These are phyloP conservation scores for Capronia epimyces DNA, from an alignment of 2,329 filamentous ascomycete genomes.

Conservation along the genomic window DNA sequence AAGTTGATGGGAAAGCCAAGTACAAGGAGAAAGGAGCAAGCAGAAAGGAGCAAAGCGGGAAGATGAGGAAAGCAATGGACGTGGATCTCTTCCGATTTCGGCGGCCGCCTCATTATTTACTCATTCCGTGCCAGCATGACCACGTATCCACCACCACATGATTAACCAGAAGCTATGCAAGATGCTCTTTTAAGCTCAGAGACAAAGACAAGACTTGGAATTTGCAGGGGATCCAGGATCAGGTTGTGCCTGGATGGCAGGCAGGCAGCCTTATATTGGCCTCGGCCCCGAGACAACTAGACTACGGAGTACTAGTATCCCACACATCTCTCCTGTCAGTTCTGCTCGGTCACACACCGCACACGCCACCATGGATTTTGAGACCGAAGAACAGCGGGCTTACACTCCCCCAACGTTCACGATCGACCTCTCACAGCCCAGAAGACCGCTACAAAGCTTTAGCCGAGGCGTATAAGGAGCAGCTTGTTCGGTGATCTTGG, in stretches of 20 bases:
- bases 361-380: neutral
- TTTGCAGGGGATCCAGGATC: no score
- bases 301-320: no score
- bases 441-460: slow-evolving; percentile 48
- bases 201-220: no score
- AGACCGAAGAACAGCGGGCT: neutral
- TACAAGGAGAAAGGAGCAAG: neutral
- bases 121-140: no score
- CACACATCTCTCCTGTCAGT: neutral
- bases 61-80: neutral
- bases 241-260: no score
- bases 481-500: slow-evolving; percentile 40
- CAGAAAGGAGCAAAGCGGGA: neutral
- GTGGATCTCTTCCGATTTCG: neutral
- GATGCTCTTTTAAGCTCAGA: no score
- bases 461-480: slow-evolving; percentile 42
- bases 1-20: neutral
- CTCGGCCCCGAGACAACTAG: no score
- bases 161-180: no score
- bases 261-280: no score
- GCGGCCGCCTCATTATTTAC: neutral
- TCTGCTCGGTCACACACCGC: neutral
- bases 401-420: slow-evolving; percentile 2
- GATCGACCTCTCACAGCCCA: slow-evolving; percentile 54
- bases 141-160: no score